phyloP scores from a whole-genome alignment of 805 yeast species.

The baker's yeast (Saccharomyces cerevisiae) region DNA sequence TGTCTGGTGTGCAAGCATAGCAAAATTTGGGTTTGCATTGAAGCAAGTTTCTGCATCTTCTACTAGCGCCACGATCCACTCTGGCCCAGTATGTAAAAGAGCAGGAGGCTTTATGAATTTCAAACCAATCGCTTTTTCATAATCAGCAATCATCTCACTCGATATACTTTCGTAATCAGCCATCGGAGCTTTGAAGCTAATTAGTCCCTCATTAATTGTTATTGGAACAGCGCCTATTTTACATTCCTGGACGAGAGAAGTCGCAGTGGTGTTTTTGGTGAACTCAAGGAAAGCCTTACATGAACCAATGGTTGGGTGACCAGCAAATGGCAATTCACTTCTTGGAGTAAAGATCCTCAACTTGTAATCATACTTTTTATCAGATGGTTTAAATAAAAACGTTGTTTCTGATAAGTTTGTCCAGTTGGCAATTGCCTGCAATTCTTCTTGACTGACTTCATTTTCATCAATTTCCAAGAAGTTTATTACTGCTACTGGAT shows the following conservation, averaged over 20 bases:
- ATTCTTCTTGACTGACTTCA: conserved; percentile 32
- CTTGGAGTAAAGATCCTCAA: conserved; percentile 43
- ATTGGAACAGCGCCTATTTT: conserved; percentile 37
- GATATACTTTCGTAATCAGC: conserved; percentile 12
- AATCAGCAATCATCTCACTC: conserved; percentile 4
- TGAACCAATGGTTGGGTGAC: conserved; percentile 55
- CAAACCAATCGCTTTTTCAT: conserved; percentile 8
- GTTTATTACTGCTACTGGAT: conserved; percentile 45
- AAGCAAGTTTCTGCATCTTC: conserved; percentile 29
- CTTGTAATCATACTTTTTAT: conserved; percentile 36
- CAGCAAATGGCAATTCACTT: conserved; percentile 51
- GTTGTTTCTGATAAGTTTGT: conserved; percentile 55
- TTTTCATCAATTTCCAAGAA: conserved; percentile 13
- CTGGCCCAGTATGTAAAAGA: conserved; percentile 38
- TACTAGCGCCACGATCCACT: conserved; percentile 37
- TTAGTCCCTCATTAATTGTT: conserved; percentile 15
- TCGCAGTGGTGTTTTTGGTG: conserved; percentile 20
- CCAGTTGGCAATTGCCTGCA: conserved; percentile 48
- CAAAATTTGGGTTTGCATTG: conserved; percentile 29
- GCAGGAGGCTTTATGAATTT: conserved; percentile 19
- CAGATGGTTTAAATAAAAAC: conserved; percentile 38
- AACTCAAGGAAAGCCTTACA: conserved; percentile 39
- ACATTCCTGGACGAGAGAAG: conserved; percentile 38
- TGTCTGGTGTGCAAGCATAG: conserved; percentile 16
- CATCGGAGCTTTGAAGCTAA: conserved; percentile 26